Evolutionary conservation across 176 grass and related monocot genomes (phyloP), one percentile per base, ranked within the genome.

Genomic region (Carex littledalei): DNA sequence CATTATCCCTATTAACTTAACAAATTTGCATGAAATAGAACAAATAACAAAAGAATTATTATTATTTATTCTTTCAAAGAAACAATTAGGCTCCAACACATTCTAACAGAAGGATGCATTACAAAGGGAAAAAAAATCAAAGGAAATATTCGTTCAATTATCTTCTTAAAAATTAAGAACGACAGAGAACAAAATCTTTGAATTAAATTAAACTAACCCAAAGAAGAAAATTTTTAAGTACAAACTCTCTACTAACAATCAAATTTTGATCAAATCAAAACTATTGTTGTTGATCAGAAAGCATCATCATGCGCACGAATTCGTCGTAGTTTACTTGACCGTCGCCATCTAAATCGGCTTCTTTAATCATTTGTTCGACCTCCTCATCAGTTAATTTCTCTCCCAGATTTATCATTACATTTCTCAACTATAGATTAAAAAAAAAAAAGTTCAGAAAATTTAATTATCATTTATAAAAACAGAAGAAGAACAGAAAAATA

Each of bases 241-340:
- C 18, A 72, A 71, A 9, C 9, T 73, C 39, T 47, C 69, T 73
- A 73, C 10, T 72, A 73, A 49, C 10, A 49, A 73, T 49, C 41
- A 49, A 67, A 74, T 52, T 74, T 74, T 74, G 9, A 74, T 12
- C 6, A 50, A 39, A 74, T 54, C 1, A 54, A 14, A 77, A 53
- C 43, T 80, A 70, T 84, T 11, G 0, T 50, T 50, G 8, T 50
- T 78, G 56, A 43, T 89, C 84, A 35, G 91, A 86, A 49, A 91
- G 66, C 94, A 84, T 97, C 94, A 97, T 97, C 94, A 97, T 94
- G 66, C 65, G 67, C 49, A 90, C 91, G 57, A 98, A 98, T 90
- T 98, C 95, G 9, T 91, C 79, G 17, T 84, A 98, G n/a, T 94
- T 85, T 24, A 98, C 88, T 62, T 90, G 92, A 1, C 91, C 95